Conservation (phyloP, 305 asterid genomes). For the Ajuga reptans region DNA sequence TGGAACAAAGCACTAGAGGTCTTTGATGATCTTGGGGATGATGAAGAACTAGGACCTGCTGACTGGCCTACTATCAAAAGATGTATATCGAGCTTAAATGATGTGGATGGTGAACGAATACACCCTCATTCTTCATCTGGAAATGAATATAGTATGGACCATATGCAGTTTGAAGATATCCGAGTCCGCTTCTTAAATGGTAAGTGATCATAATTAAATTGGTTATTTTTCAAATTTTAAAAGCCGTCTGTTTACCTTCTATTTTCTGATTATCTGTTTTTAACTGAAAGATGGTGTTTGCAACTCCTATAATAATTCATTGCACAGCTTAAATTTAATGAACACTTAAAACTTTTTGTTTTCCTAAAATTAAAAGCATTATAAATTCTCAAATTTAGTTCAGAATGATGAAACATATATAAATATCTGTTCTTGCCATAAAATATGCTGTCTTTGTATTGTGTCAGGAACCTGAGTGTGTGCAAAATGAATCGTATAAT, state of each 20-base stretch:
- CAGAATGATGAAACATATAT: background rate
- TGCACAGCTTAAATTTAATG: background rate
- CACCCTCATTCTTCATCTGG: conserved; percentile 64
- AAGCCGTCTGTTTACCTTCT: conserved; percentile 5
- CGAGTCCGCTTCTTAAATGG: conserved; percentile 88
- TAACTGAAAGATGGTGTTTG: conserved; percentile 6
- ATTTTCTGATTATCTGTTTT: background rate
- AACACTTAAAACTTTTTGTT: background rate
- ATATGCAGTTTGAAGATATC: conserved; percentile 66
- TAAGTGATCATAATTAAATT: conserved; percentile 29
- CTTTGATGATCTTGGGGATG: conserved; percentile 88
- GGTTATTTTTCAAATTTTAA: conserved; percentile 9
- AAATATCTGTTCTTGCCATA: background rate
- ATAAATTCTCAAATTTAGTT: background rate
- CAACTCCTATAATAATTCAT: background rate
- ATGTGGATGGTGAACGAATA: conserved; percentile 52
- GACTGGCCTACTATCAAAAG: conserved; percentile 85
- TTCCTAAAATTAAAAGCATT: conserved; percentile 4
- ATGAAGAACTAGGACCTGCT: conserved; percentile 93
- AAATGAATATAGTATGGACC: conserved; percentile 36
- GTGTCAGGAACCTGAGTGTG: background rate
- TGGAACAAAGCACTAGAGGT: conserved; percentile 88
- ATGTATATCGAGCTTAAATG: conserved; percentile 65
- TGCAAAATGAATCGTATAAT: background rate
- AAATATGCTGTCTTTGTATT: background rate